These are phyloP conservation scores for Hanseniaspora guilliermondii DNA, from an alignment of 805 yeast species.

Conservation along the genomic window DNA sequence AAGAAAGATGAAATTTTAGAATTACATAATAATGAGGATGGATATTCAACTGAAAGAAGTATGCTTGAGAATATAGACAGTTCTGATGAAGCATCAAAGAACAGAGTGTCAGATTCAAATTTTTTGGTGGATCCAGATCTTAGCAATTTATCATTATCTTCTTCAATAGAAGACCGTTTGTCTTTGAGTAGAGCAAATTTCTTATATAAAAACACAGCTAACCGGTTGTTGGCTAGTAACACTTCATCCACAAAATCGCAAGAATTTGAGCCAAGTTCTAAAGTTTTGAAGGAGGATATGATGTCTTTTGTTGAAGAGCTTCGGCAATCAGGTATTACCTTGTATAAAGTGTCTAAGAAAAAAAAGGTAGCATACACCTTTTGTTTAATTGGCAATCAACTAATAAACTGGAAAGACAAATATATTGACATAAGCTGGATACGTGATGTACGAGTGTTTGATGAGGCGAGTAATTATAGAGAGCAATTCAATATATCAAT, in stretches of 20 bases:
- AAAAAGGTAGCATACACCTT: slow-evolving; percentile 22
- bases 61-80: not conserved
- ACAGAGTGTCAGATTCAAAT: not conserved
- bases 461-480: slow-evolving; percentile 70
- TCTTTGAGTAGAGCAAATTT: not conserved
- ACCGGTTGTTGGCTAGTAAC: not conserved
- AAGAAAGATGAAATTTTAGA: not conserved
- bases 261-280: not conserved
- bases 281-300: not conserved
- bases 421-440: slow-evolving; percentile 25
- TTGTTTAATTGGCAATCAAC: slow-evolving; percentile 18
- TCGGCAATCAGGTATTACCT: slow-evolving; percentile 17
- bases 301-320: not conserved
- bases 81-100: not conserved
- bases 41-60: not conserved
- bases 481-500: slow-evolving; percentile 69
- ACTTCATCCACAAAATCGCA: not conserved
- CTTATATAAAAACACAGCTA: not conserved
- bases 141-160: not conserved
- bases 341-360: slow-evolving; percentile 25
- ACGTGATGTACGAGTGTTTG: slow-evolving; percentile 35
- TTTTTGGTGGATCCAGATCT: not conserved
- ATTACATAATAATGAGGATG: not conserved
- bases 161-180: not conserved
- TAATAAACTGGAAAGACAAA: slow-evolving; percentile 25